Evolutionary conservation across 805 yeast species (phyloP), one percentile per base, ranked within the genome.

Genomic region (Ogataea ramenticola): DNA sequence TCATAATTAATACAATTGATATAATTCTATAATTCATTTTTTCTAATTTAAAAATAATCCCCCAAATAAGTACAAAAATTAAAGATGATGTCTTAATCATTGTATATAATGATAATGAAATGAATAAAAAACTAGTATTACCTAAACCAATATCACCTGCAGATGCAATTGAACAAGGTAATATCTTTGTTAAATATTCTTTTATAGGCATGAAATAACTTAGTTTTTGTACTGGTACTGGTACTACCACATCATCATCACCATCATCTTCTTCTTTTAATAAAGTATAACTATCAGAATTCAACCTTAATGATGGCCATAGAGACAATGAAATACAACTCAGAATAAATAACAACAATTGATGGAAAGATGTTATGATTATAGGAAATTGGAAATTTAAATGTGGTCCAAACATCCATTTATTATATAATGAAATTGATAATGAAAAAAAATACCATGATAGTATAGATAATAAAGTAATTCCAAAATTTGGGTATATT

Each of bases 101-200:
- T 9, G 98, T 91, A 62, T 90, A 93, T 39, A 90, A 75, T 16
- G 90, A 79, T 49, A 93, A 70, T 1, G 96, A 77, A 39, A 93
- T 84, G 57, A 77, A 81, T 49, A 82, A 71, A 54, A 90, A 77
- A 24, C 96, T 83, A 30, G 83, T 79, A 62, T 93, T 93, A 27
- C 96, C 91, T 49, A 89, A 71, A 1, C 99, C 98, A 50, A 93
- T 89, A 63, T 93, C 99, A 16, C 95, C 91, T 2, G 95, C 88
- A 2, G 90, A 78, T 0, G 96, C 93, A 14, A 86, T 37, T 0
- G 96, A 83, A 57, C 97, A 88, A 0, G 97, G 96, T 2, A 86
- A 57, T 35, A 88, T 79, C 42, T 74, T 80, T 21, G 65, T 64
- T 7, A 75, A 14, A 51, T 80, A 79, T 42, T 68, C 69, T 30